Percentiles rank a stretch among this genome's conserved stretches.
phyloP scores from a whole-genome alignment of 768 basidiomycete species.

The Amanita subjunquillea region DNA sequence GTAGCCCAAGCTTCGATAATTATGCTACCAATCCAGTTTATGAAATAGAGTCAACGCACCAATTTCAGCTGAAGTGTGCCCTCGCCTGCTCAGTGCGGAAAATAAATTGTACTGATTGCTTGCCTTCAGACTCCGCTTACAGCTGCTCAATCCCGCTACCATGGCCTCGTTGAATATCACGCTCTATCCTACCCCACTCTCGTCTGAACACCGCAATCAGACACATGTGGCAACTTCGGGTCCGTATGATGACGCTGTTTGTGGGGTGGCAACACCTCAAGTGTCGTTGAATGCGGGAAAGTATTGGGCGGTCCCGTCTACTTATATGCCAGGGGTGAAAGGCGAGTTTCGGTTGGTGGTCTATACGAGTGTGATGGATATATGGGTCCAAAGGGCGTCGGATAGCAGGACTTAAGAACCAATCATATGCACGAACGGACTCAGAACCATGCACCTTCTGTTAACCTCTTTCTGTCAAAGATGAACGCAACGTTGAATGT shows the following conservation, averaged over 20 bases:
- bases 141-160: conserved; percentile 37
- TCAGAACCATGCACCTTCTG: too few species aligned
- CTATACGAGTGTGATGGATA: conserved; percentile 34
- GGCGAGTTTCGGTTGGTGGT: conserved; percentile 50
- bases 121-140: conserved; percentile 55
- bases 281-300: conserved; percentile 44
- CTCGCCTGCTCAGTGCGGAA: neutral
- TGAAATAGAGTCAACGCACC: conserved; percentile 42
- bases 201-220: conserved; percentile 10
- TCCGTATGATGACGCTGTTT: conserved; percentile 63
- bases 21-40: conserved; percentile 65
- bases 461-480: too few species aligned
- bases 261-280: conserved; percentile 57
- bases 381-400: conserved; percentile 12
- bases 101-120: neutral
- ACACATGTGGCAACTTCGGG: conserved; percentile 60
- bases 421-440: neutral
- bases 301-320: conserved; percentile 69
- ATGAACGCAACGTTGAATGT: too few species aligned
- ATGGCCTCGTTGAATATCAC: conserved; percentile 50
- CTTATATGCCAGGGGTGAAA: conserved; percentile 50
- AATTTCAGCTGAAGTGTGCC: conserved; percentile 50
- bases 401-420: neutral
- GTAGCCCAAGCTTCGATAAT: conserved; percentile 54
- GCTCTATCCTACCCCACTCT: conserved; percentile 30